Conservation (phyloP, 768 basidiomycete genomes). For the Mycena filopes region DNA sequence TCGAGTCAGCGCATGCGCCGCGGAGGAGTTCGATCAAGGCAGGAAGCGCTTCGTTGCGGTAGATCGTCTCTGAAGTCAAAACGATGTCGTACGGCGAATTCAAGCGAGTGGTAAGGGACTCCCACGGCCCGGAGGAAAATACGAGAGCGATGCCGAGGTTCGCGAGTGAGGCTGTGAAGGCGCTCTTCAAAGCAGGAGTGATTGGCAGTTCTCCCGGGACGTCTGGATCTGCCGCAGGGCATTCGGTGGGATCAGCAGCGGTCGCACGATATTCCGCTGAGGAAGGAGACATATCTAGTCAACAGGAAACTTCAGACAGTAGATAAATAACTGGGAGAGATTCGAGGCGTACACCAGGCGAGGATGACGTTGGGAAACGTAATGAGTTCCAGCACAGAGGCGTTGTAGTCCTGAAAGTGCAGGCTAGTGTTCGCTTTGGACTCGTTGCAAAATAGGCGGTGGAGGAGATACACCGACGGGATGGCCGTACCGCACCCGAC, state of each 20-base stretch:
- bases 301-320: background rate
- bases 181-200: conserved; percentile 67
- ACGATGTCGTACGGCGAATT: conserved; percentile 69
- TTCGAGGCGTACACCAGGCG: conserved; percentile 75
- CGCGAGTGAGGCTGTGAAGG: conserved; percentile 72
- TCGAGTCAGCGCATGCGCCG: conserved; percentile 43
- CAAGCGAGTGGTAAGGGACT: conserved; percentile 52
- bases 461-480: conserved; percentile 81
- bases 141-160: conserved; percentile 66
- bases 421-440: conserved; percentile 56
- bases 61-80: conserved; percentile 94
- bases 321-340: conserved; percentile 3
- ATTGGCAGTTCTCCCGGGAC: conserved; percentile 71
- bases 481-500: conserved; percentile 94
- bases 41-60: conserved; percentile 71
- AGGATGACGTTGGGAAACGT: conserved; percentile 84
- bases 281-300: conserved; percentile 70
- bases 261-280: conserved; percentile 58
- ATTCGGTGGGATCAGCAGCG: conserved; percentile 40
- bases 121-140: conserved; percentile 90
- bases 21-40: conserved; percentile 67
- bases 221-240: conserved; percentile 44
- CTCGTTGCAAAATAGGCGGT: conserved; percentile 60
- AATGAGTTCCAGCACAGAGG: conserved; percentile 79
- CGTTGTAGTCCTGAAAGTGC: conserved; percentile 94